Evolutionary conservation across 768 basidiomycete species (phyloP).

Genomic region (Podaxis carcinomalis): DNA sequence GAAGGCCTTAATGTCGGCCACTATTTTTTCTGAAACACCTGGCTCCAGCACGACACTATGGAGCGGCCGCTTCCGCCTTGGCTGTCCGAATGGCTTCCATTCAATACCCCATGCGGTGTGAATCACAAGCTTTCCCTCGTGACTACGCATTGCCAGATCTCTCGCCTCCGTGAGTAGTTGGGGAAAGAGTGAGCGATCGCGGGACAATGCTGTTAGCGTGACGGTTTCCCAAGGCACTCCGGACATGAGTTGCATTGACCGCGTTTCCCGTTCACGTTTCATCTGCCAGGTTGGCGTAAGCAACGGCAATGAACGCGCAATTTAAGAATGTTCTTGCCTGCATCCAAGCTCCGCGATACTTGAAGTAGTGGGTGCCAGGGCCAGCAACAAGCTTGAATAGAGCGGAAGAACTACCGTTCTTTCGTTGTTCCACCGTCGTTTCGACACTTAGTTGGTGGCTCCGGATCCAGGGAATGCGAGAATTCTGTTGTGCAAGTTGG

Average conservation of each 20-base stretch:
- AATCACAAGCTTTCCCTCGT: slow-evolving; percentile 93
- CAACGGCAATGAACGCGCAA: slow-evolving; percentile 1
- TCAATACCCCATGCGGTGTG: slow-evolving; percentile 96
- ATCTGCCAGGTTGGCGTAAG: slow-evolving; percentile 47
- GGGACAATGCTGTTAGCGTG: slow-evolving; percentile 86
- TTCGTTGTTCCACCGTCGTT: slow-evolving; percentile 82
- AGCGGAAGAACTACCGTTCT: slow-evolving; percentile 88
- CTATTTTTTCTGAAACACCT: slow-evolving; percentile 83
- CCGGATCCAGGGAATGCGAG: slow-evolving; percentile 46
- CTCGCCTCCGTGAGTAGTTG: slow-evolving; percentile 83
- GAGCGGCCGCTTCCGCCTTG: slow-evolving; percentile 80
- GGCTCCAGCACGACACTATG: slow-evolving; percentile 84
- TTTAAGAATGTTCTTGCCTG: slow-evolving; percentile 50
- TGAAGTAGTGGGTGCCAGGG: slow-evolving; percentile 91
- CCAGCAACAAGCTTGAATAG: slow-evolving; percentile 94
- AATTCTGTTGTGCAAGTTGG: slow-evolving; percentile 14
- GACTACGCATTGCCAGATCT: slow-evolving; percentile 76
- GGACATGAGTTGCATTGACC: slow-evolving; percentile 86
- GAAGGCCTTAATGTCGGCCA: slow-evolving; percentile 77
- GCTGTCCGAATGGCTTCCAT: slow-evolving; percentile 94
- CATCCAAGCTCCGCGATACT: slow-evolving; percentile 91
- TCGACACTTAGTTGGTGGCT: slow-evolving; percentile 95
- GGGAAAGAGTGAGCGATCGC: slow-evolving; percentile 80
- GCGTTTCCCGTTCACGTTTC: slow-evolving; percentile 90
- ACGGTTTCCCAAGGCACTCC: slow-evolving; percentile 98